A percentile compares a stretch with the other conserved stretches of the same genome.
These are phyloP conservation scores for Cyclotella baltica DNA, from an alignment of 108 stramenopile genomes.

Conservation along the genomic window DNA sequence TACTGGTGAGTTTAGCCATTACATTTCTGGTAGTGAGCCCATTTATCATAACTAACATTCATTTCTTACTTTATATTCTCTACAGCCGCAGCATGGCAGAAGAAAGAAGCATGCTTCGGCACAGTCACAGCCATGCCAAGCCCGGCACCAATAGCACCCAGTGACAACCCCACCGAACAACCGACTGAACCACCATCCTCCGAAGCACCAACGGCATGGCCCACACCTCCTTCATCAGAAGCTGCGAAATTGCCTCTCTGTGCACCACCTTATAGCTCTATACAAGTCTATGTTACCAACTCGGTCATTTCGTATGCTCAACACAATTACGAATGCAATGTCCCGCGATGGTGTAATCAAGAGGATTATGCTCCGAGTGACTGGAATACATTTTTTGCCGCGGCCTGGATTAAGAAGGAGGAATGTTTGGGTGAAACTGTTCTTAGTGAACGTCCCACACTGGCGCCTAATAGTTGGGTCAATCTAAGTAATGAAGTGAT, in stretches of 20 bases:
- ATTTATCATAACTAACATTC: no score
- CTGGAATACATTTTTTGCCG: conserved; percentile 3
- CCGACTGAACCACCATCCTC: no score
- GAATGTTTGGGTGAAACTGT: conserved; percentile 1
- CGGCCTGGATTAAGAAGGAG: conserved; percentile 6
- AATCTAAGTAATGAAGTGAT: background rate
- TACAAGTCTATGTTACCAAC: background rate
- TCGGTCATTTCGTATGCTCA: background rate
- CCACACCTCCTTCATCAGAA: background rate
- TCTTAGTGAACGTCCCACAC: background rate
- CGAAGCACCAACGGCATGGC: background rate
- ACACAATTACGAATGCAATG: conserved; percentile 11
- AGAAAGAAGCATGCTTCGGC: no score
- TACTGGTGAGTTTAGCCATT: no score
- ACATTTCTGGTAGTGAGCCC: no score
- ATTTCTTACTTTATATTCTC: no score
- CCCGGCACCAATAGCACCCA: no score
- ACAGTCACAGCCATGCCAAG: no score
- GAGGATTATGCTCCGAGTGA: background rate
- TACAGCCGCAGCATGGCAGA: no score
- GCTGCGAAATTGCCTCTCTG: background rate
- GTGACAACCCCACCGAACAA: no score
- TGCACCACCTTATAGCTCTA: background rate
- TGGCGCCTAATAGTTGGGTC: background rate
- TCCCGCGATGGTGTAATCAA: conserved; percentile 10